Base-by-base conservation (phyloP, 2,329 filamentous ascomycete species). In the Boeremia exigua region DNA sequence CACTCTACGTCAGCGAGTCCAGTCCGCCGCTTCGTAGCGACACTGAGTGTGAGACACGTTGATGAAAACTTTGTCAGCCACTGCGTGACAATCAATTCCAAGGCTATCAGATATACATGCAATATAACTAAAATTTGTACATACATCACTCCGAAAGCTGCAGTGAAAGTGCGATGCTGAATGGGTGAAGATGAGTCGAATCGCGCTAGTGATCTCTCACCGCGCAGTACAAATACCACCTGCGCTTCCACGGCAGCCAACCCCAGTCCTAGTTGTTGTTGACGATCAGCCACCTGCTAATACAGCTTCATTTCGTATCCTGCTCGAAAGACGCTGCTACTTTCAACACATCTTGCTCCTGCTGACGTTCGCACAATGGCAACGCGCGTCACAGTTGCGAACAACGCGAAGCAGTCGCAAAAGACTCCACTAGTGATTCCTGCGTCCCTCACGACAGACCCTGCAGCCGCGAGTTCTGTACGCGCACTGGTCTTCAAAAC, bases 381-480 rank as follows among this genome's bases (percentile, higher is more conserved):
- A 17, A 73, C 56, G 40, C 69, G 71, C 51, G 42, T 75, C 49
- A 74, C 71, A 6, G 32, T 75, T 40, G 64, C 66, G 43, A 60
- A 63, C n/a, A 75, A 74, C 61, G 46, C 67, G 12, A 69, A 70
- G 19, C 71, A 71, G 42, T 67, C 67, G 8, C 58, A 63, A 10
- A 72, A 64, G 38, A 58, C 71, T 12, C 66, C 67, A 29, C 36
- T 74, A 9, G 53, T 74, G 11, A 50, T 75, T 39, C 63, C 69
- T 10, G 44, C 46, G 15, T 61, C 61, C 15, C 43, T 60, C 11
- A 55, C 58, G 10, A 23, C 56, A 36, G 56, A 69, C 48, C 65
- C 69, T 6, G 38, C 33, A 28, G 50, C 50, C 12, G 15, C 59
- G 10, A 47, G 28, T 6, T 74, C 71, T 2, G 61, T 68, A 15